These are phyloP conservation scores for Moesziomyces sp. DNA, from an alignment of 1,284 basidiomycete species.

Conservation along the genomic window DNA sequence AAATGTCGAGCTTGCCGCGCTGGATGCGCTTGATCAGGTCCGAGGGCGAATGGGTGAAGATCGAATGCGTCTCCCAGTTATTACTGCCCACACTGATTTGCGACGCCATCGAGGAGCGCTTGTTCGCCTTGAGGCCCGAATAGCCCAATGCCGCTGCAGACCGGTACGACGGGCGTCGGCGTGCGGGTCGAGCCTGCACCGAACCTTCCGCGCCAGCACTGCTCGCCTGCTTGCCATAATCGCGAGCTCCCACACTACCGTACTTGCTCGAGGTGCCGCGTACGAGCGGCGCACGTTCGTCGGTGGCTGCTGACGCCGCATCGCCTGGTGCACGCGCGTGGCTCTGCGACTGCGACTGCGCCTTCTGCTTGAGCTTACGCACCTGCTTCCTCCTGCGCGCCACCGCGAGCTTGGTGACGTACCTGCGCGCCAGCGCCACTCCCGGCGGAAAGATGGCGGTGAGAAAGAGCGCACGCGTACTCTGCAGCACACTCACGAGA, in stretches of 20 bases:
- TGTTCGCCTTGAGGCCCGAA: conserved; percentile 22
- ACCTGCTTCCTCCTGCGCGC: conserved; percentile 28
- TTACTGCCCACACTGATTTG: conserved; percentile 25
- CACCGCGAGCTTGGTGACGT: conserved; percentile 42
- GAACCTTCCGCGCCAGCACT: neutral
- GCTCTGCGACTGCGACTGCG: conserved; percentile 12
- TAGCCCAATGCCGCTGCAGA: conserved; percentile 33
- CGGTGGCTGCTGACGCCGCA: neutral
- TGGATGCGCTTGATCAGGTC: conserved; percentile 50
- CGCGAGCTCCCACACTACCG: conserved; percentile 27
- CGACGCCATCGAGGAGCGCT: conserved; percentile 27
- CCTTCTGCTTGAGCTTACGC: conserved; percentile 26
- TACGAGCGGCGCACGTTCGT: conserved; percentile 18
- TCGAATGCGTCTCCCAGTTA: conserved; percentile 47
- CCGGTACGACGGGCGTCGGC: conserved; percentile 40
- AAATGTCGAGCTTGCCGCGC: conserved; percentile 55
- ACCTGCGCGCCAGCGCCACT: conserved; percentile 38
- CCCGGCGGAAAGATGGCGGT: conserved; percentile 57
- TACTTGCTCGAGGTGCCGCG: conserved; percentile 15
- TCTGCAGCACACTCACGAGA: conserved; percentile 56
- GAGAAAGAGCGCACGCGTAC: conserved; percentile 52
- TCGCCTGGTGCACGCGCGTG: too few relatives aligned
- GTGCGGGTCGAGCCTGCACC: conserved; percentile 15
- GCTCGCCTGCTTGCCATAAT: conserved; percentile 17
- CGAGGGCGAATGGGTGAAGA: conserved; percentile 36